A percentile compares a stretch with the other conserved stretches of the same genome.
These are phyloP conservation scores for Herpetomonas samuelpessoai DNA, from an alignment of 208 protist genomes.

Conservation along the genomic window DNA sequence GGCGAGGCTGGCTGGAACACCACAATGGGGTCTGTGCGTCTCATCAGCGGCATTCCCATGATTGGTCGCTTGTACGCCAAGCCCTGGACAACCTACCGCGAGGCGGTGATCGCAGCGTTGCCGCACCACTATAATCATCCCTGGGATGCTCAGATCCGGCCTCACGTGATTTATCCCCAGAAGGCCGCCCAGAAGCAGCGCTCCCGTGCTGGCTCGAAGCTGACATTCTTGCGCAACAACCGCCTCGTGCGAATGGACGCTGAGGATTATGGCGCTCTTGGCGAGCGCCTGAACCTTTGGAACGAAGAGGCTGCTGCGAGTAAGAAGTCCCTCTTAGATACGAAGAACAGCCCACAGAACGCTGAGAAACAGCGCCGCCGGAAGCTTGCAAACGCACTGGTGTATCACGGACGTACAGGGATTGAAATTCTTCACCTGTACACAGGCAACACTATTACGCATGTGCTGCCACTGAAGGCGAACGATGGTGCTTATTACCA, in stretches of 20 bases:
- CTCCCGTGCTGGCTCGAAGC: constrained; percentile 8
- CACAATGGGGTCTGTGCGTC: background rate
- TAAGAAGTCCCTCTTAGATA: background rate
- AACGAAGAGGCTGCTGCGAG: background rate
- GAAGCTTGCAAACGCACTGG: constrained; percentile 65
- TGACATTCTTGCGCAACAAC: constrained; percentile 62
- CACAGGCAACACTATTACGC: constrained; percentile 72
- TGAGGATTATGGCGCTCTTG: constrained; percentile 73
- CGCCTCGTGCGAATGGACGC: constrained; percentile 57
- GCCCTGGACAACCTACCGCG: constrained; percentile 75
- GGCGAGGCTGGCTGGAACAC: background rate
- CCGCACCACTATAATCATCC: constrained; percentile 82
- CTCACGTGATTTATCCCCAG: constrained; percentile 65
- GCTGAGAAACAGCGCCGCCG: constrained; percentile 3
- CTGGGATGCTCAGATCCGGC: constrained; percentile 70
- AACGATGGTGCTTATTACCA: constrained; percentile 57
- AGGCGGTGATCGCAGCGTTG: constrained; percentile 72
- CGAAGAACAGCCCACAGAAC: constrained; percentile 6
- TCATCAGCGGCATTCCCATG: background rate
- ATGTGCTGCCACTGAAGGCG: constrained; percentile 59
- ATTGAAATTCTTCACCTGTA: constrained; percentile 90
- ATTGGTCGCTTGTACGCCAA: constrained; percentile 35
- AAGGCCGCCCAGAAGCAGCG: constrained; percentile 34
- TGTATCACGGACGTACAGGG: constrained; percentile 71
- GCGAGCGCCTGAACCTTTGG: constrained; percentile 37